phyloP scores from a whole-genome alignment of 2,329 filamentous ascomycete genomes.

The Aquanectria penicillioides region DNA sequence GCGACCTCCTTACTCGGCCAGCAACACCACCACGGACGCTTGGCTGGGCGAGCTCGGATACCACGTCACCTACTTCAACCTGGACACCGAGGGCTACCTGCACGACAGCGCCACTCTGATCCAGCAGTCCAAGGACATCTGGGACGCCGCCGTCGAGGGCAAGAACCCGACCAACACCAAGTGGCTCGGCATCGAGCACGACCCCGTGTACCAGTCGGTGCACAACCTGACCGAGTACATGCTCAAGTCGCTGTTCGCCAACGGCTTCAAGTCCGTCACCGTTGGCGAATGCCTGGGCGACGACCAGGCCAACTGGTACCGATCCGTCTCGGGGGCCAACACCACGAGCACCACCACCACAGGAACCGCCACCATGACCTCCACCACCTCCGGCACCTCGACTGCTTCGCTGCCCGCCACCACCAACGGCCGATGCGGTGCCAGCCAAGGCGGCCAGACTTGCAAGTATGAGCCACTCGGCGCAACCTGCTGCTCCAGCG shows the following conservation, averaged over 20 bases:
- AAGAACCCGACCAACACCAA: conserved; percentile 35
- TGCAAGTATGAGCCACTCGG: conserved; percentile 30
- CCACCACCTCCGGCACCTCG: conserved; percentile 21
- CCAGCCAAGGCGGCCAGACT: conserved; percentile 31
- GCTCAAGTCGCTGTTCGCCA: conserved; percentile 50
- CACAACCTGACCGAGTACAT: conserved; percentile 56
- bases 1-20: conserved; percentile 59
- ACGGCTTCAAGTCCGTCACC: conserved; percentile 59
- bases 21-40: conserved; percentile 50
- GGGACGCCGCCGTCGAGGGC: conserved; percentile 50
- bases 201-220: conserved; percentile 58
- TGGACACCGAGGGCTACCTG: conserved; percentile 70
- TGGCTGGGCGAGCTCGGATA: conserved; percentile 60
- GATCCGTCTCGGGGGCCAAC: conserved; percentile 16
- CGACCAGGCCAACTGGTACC: conserved; percentile 63
- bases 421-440: conserved; percentile 38
- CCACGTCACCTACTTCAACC: conserved; percentile 67
- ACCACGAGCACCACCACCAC: conserved; percentile 26
- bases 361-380: conserved; percentile 4
- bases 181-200: conserved; percentile 65
- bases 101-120: conserved; percentile 61
- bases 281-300: conserved; percentile 64
- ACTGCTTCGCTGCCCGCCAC: conserved; percentile 32
- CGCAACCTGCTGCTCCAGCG: conserved; percentile 36
- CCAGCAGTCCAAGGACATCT: conserved; percentile 53